phyloP scores from a whole-genome alignment of 345 rosid species.

The Eucalyptus guilfoylei region DNA sequence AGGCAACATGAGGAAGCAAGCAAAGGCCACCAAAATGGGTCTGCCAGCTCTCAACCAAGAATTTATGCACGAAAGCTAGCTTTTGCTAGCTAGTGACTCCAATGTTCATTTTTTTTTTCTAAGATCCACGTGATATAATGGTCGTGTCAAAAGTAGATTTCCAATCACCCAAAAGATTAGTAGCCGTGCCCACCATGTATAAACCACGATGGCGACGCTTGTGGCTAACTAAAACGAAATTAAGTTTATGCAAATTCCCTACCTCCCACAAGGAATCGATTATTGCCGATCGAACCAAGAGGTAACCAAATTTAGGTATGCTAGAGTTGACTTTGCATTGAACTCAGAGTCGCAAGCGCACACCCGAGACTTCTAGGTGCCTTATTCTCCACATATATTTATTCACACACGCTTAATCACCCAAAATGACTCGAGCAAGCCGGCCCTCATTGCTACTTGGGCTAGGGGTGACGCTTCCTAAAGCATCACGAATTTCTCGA shows the following conservation, averaged over 20 bases:
- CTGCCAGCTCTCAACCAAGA: not conserved
- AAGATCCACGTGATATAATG: not conserved
- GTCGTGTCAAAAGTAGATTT: not conserved
- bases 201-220: not conserved
- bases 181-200: not conserved
- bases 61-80: not conserved
- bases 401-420: not conserved
- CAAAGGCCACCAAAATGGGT: not conserved
- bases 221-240: not conserved
- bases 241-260: not conserved
- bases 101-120: not conserved
- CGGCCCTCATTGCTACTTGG: rapidly evolving
- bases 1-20: not conserved
- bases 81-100: not conserved
- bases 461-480: not conserved
- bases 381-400: not conserved
- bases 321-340: not conserved
- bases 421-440: not conserved
- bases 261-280: rapidly evolving
- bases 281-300: not conserved
- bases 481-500: not conserved
- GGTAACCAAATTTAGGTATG: not conserved
- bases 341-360: not conserved
- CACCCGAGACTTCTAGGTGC: not conserved
- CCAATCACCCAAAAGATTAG: not conserved